Evolutionary conservation across 176 grass and related monocot genomes (phyloP).

Genomic region (Rhynchospora tenuis): DNA sequence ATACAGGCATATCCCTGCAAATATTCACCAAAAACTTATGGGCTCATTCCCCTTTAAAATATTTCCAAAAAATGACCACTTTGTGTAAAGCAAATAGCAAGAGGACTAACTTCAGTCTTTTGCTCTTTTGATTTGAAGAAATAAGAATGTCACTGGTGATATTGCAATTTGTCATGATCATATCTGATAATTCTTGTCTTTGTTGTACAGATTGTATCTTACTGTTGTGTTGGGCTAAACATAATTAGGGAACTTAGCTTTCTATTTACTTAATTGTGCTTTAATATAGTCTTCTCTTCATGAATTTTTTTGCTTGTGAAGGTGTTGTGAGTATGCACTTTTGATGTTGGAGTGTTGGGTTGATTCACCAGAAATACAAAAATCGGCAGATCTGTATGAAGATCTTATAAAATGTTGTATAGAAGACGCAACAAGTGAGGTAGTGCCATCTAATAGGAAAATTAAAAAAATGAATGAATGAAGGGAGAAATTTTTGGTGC

Average conservation of each 20-base stretch:
- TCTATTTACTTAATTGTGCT: background rate
- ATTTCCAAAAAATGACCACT: background rate
- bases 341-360: slow-evolving; percentile 77
- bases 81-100: background rate
- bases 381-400: slow-evolving; percentile 68
- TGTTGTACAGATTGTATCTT: background rate
- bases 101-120: background rate
- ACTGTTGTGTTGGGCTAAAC: background rate
- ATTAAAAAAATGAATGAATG: background rate
- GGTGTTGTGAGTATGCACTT: slow-evolving; percentile 90
- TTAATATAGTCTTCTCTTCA: background rate
- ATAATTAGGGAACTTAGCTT: background rate
- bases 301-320: slow-evolving; percentile 19
- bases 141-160: background rate
- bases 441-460: slow-evolving; percentile 29
- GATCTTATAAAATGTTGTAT: slow-evolving; percentile 87
- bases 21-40: background rate
- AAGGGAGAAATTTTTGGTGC: background rate
- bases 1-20: background rate
- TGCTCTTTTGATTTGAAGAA: background rate
- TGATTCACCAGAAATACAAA: slow-evolving; percentile 90
- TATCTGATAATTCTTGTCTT: background rate
- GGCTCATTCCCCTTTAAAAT: background rate
- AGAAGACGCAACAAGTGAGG: slow-evolving; percentile 77
- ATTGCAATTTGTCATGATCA: background rate